Evolutionary conservation across 768 basidiomycete genomes (phyloP), one percentile per base, ranked within the genome.

Genomic region (Lactarius trivialis): DNA sequence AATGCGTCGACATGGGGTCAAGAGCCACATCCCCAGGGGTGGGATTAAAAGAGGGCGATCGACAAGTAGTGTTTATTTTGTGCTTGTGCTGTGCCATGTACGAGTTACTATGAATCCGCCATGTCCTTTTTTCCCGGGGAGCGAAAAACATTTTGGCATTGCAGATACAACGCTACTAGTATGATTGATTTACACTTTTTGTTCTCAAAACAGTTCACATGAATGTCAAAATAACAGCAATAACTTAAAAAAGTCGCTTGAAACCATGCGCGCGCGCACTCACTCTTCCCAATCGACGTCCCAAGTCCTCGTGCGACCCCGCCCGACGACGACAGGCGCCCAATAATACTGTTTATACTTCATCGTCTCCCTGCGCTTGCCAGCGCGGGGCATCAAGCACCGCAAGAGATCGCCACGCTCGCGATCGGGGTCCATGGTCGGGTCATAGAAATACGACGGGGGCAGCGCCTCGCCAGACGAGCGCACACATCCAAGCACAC

Each of bases 291-390:
- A 67, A 26, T 67, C 67, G 19, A 66, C 67, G 24, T 67, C 67
- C 67, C 67, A 67, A 26, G 41, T 56, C 33, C 60, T 39, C 39
- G 65, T 45, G 39, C 55, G 53, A 2, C 60, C 56, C 17, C 66
- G 64, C 52, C 65, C 58, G 26, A 67, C 45, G 24, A 62, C 54
- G 26, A 91, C 73, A 9, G 89, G 89, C 32, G 79, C 78, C 75
- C 85, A 91, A 73, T 91, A 92, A 74, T 92, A 92, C 71, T 89
- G 86, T 72, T 91, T 91, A 64, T 86, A 88, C 74, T 89, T 86
- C 79, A 86, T 90, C 71, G 88, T 91, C 73, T 83, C 87, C 52
- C 75, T 84, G 58, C 89, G 75, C 74, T 90, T 91, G 58, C 78
- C 86, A 24, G 84, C 81, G 15, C 86, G 82, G 1, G 87, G 87